Evolutionary conservation across 495 filamentous ascomycete genomes (phyloP), one percentile per base, ranked within the genome.

Genomic region (Neurospora africana): DNA sequence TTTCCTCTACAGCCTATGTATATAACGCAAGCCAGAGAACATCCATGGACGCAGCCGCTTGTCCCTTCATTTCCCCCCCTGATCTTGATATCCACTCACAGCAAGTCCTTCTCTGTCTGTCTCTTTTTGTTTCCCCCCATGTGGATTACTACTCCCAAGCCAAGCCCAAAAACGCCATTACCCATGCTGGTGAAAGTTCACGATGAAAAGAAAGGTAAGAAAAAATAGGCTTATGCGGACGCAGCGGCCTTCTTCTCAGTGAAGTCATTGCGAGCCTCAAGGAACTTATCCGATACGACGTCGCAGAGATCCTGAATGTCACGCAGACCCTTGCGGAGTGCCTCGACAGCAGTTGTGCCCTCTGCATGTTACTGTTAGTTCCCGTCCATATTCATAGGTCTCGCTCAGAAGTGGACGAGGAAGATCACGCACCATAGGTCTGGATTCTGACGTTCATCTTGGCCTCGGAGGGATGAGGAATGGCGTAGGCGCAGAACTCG

Each of bases 391-490:
- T 17, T 15, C 23, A 61, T 33, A 7, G 36, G 36, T 36, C 36
- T 36, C 7, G 36, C 36, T 36, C 5, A 36, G 36, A 36, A 36
- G 7, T 36, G 36, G 7, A 65, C 53, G 6, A 65, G 53, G 13
- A 33, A 33, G 15, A 11, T 58, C 21, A 83, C 89, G 76, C 82
- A 97, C 95, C 92, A 75, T 92, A 97, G 70, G 95, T 99, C 82
- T 99, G 95, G 74, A 99, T 98, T 71, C 95, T 89, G 37, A 99
- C 82, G 79, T 98, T 96, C 95, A 99, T 97, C 82, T 96, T 94
- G 15, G 89, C 82, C 78, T 99, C 95, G 21, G 94, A 97, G 40
- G 96, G 95, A 84, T 99, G 95, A 10, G 95, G 95, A 70, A 99
- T 98, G 5, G 95, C 93, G 79, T 99, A 98, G 58, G 94, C 95